phyloP scores from a whole-genome alignment of 768 basidiomycete species.

The Tricholoma furcatifolium region DNA sequence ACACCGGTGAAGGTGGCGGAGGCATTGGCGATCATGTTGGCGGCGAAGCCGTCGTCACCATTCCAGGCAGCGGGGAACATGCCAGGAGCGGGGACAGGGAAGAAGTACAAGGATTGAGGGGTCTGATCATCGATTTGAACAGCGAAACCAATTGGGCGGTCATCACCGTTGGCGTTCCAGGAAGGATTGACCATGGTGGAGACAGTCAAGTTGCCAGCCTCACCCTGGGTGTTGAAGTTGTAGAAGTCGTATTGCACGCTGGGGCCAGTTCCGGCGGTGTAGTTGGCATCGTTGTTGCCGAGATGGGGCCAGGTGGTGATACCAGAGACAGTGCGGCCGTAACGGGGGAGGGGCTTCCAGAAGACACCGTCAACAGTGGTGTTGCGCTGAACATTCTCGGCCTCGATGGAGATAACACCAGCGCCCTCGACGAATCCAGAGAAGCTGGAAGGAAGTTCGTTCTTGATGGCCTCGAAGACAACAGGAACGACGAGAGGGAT shows the following conservation, averaged over 20 bases:
- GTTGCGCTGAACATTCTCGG: slow-evolving; percentile 53
- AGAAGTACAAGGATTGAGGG: slow-evolving; percentile 44
- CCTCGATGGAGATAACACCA: slow-evolving; percentile 66
- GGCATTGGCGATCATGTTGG: slow-evolving; percentile 48
- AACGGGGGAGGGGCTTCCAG: slow-evolving; percentile 60
- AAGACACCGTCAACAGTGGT: slow-evolving; percentile 47
- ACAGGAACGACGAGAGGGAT: slow-evolving; percentile 27
- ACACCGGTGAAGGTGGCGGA: slow-evolving; percentile 37
- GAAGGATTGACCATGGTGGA: slow-evolving; percentile 52
- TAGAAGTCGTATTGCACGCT: slow-evolving; percentile 68
- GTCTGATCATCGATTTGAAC: slow-evolving; percentile 46
- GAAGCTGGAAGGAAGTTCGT: slow-evolving; percentile 40
- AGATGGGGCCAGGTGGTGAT: slow-evolving; percentile 58
- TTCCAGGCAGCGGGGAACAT: slow-evolving; percentile 46
- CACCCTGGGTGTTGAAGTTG: slow-evolving; percentile 49
- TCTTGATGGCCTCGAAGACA: slow-evolving; percentile 35
- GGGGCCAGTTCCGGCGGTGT: slow-evolving; percentile 61
- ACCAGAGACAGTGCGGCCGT: slow-evolving; percentile 60
- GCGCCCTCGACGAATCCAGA: slow-evolving; percentile 64
- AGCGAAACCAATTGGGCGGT: slow-evolving; percentile 51
- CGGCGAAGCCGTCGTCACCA: slow-evolving; percentile 50
- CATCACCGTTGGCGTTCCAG: slow-evolving; percentile 47
- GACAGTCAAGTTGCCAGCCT: slow-evolving; percentile 44
- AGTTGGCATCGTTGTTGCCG: slow-evolving; percentile 51
- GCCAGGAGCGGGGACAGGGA: slow-evolving; percentile 46